phyloP scores from a whole-genome alignment of 495 filamentous ascomycete species.

The Xeromyces bisporus region DNA sequence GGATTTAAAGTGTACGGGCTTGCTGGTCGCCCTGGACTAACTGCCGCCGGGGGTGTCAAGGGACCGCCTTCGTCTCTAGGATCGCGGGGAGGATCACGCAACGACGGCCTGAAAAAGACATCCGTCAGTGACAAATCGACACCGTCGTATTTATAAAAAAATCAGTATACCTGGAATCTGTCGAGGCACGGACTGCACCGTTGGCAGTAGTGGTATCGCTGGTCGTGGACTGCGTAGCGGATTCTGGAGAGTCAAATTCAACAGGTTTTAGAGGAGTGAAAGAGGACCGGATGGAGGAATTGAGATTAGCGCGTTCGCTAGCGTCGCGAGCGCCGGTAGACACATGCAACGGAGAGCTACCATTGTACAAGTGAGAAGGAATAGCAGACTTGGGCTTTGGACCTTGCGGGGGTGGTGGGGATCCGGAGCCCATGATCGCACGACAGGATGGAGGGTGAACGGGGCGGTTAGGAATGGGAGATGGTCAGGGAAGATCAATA shows the following conservation, averaged over 20 bases:
- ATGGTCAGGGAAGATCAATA: neutral
- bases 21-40: constrained; percentile 37
- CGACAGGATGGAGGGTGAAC: neutral
- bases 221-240: constrained; percentile 7
- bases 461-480: neutral
- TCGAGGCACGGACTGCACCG: constrained; percentile 7
- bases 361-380: constrained; percentile 32
- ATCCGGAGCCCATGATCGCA: constrained; percentile 22
- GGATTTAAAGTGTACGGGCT: constrained; percentile 47
- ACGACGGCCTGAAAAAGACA: constrained; percentile 10
- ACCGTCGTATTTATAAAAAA: neutral
- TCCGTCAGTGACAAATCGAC: constrained; percentile 3
- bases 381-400: constrained; percentile 30
- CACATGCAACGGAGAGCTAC: constrained; percentile 24
- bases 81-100: constrained; percentile 58
- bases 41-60: constrained; percentile 27
- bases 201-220: constrained; percentile 9
- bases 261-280: constrained; percentile 26
- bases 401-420: constrained; percentile 17
- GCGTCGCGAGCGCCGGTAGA: constrained; percentile 21
- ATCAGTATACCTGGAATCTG: constrained; percentile 14
- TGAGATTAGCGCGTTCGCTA: constrained; percentile 33
- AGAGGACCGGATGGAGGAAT: constrained; percentile 35
- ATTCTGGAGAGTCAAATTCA: constrained; percentile 18
- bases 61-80: constrained; percentile 48